Base-by-base conservation (phyloP, 768 basidiomycete genomes). In the Coprinopsis sp. region DNA sequence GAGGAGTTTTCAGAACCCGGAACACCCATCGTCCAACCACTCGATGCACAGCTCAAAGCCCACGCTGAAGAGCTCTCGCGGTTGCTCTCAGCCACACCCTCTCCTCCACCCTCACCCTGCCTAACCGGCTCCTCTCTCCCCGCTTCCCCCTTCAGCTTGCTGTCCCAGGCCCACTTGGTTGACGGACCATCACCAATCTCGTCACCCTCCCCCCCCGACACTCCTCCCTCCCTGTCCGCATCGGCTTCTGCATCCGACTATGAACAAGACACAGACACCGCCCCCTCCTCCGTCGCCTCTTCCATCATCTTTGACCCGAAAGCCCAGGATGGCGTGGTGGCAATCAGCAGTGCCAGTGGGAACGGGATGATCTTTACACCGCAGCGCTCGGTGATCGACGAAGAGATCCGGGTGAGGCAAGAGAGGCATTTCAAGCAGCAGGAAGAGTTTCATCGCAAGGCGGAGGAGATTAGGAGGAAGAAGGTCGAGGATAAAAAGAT, bases 401-500 rank as follows among this genome's bases (percentile, higher is more conserved):
- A 44, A 27, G 51, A 57, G 33, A 51, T 19, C 4, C 37, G 38
- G 3, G 4, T 33, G 21, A 48, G 47, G 12, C 47, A 47, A 3
- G 53, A 55, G 37, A 50, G 52, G n/a, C 49, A 54, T n/a, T 50
- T 49, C 38, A 41, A 48, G 22, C 60, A 57, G 37, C 60, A 61
- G 50, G 60, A 56, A 19, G 58, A 59, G 33, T 61, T 59, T 46
- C 53, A 50, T 25, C 48, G 49, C 25, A 54, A 55, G 10, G 60
- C 58, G 2, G 55, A 59, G 43, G 58, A 51, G 6, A 58, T 61
- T 19, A 42, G 30, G 40, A 42, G 19, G 18, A 42, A 19, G 10
- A n/a, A 8, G 30, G n/a, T 31, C 10, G 10, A 31, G 30, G 10
- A n/a, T n/a, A 31, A 31, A n/a, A n/a, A 8, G 30, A 8, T 31